Conservation (phyloP, 768 basidiomycete species). For the Pholiota conissans region DNA sequence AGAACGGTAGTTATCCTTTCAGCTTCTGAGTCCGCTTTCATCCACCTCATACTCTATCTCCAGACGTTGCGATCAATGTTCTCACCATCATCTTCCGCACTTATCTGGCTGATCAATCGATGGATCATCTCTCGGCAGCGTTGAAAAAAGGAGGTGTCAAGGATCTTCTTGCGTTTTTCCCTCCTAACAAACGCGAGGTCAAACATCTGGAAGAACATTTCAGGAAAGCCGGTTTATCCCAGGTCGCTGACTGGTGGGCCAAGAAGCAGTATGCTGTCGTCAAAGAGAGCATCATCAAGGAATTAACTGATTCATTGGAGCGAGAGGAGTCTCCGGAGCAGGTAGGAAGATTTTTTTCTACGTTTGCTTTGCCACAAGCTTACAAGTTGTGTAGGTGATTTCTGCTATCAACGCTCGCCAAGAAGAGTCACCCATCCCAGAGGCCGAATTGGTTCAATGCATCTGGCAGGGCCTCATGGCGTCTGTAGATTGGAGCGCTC, state of each 20-base stretch:
- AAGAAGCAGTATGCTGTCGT: conserved; percentile 85
- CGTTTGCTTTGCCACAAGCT: conserved; percentile 2
- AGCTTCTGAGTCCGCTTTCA: neutral
- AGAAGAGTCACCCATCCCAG: conserved; percentile 81
- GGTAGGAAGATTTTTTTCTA: conserved; percentile 39
- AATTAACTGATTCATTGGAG: conserved; percentile 69
- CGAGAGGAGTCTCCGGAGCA: conserved; percentile 67
- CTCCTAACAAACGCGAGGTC: conserved; percentile 73
- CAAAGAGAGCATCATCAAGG: conserved; percentile 73
- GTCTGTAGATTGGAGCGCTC: conserved; percentile 84
- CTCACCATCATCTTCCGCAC: conserved; percentile 79
- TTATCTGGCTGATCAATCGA: conserved; percentile 78
- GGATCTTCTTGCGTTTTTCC: conserved; percentile 87
- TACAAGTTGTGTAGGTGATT: conserved; percentile 57
- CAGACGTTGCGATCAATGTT: conserved; percentile 78
- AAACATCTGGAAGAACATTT: conserved; percentile 84
- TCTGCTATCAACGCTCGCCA: conserved; percentile 68
- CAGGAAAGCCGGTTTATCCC: conserved; percentile 72
- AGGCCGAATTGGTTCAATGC: conserved; percentile 81
- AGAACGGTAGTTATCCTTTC: conserved; percentile 65
- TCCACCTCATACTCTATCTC: neutral
- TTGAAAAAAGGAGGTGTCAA: conserved; percentile 85
- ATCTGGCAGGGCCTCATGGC: conserved; percentile 93
- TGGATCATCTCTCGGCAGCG: conserved; percentile 85
- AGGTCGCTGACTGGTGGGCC: conserved; percentile 91